Evolutionary conservation across 768 basidiomycete genomes (phyloP).

Genomic region (Agaricus bisporus): DNA sequence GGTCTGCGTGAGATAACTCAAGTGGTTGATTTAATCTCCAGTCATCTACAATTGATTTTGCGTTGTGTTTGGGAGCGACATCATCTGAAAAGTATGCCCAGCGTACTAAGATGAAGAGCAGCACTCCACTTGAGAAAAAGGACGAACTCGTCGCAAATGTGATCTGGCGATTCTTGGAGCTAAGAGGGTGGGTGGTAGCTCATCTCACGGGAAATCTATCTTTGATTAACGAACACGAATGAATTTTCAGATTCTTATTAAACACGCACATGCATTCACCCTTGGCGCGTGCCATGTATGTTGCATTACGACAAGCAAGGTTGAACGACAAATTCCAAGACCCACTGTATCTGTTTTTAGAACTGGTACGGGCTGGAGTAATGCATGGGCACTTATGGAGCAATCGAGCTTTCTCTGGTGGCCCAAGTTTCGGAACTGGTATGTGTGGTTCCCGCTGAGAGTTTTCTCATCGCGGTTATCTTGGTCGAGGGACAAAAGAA

Average conservation of each 20-base stretch:
- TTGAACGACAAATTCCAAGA: conserved; percentile 99
- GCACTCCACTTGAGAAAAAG: conserved; percentile 80
- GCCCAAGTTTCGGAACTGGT: conserved; percentile 93
- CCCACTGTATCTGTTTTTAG: conserved; percentile 88
- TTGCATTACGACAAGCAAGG: conserved; percentile 68
- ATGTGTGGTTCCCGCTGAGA: conserved; percentile 23
- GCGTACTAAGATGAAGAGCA: conserved; percentile 72
- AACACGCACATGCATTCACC: conserved; percentile 87
- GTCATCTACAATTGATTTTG: conserved; percentile 98
- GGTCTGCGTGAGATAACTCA: conserved; percentile 11
- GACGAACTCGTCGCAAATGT: conserved; percentile 98
- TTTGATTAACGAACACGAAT: conserved; percentile 10
- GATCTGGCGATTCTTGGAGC: conserved; percentile 95
- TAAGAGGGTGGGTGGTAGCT: conserved; percentile 70
- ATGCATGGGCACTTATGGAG: conserved; percentile 94
- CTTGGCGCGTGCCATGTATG: conserved; percentile 87
- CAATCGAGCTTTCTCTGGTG: conserved; percentile 83
- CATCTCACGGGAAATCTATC: conserved; percentile 2
- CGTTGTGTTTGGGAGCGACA: conserved; percentile 90
- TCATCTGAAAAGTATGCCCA: conserved; percentile 70
- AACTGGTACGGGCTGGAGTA: conserved; percentile 93
- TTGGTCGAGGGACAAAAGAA: conserved; percentile 3
- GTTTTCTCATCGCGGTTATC: conserved; percentile 3
- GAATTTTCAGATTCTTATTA: conserved; percentile 65
- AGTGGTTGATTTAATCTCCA: conserved; percentile 22